Conservation (phyloP, 1,139 yeast genomes). For the Saccharomycopsis hybrid region DNA sequence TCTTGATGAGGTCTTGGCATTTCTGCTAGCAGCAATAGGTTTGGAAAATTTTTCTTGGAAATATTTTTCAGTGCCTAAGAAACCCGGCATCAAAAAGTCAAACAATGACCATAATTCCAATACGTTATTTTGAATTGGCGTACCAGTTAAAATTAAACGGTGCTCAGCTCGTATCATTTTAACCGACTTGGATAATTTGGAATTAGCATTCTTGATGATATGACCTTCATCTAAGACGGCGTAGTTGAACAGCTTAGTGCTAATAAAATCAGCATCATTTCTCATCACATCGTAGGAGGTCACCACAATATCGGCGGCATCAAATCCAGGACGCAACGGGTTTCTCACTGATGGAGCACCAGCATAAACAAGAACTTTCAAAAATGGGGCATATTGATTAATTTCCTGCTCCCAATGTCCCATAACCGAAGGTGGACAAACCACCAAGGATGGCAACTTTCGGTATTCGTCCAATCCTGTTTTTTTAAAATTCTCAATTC, state of each 20-base stretch:
- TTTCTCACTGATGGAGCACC: conserved; percentile 81
- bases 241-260: conserved; percentile 70
- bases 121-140: conserved; percentile 97
- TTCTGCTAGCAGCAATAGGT: conserved; percentile 93
- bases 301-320: conserved; percentile 72
- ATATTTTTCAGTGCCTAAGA: conserved; percentile 88
- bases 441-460: conserved; percentile 73
- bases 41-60: conserved; percentile 95
- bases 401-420: conserved; percentile 99
- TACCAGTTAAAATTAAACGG: conserved; percentile 85
- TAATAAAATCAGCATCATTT: conserved; percentile 69
- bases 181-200: conserved; percentile 85
- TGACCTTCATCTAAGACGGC: conserved; percentile 98
- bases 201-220: conserved; percentile 84
- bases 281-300: conserved; percentile 96
- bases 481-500: conserved; percentile 59
- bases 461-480: conserved; percentile 65
- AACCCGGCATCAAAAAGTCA: conserved; percentile 98
- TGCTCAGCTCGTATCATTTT: conserved; percentile 81
- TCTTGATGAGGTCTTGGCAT: conserved; percentile 82
- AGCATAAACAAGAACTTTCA: conserved; percentile 79
- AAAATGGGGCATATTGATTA: conserved; percentile 81
- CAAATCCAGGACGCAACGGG: conserved; percentile 46
- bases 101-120: conserved; percentile 95
- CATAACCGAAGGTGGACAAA: conserved; percentile 95